Percentiles rank a stretch among this genome's conserved stretches.
phyloP scores from a whole-genome alignment of 805 yeast species.

The Sugiyamaella qingdaonensis region DNA sequence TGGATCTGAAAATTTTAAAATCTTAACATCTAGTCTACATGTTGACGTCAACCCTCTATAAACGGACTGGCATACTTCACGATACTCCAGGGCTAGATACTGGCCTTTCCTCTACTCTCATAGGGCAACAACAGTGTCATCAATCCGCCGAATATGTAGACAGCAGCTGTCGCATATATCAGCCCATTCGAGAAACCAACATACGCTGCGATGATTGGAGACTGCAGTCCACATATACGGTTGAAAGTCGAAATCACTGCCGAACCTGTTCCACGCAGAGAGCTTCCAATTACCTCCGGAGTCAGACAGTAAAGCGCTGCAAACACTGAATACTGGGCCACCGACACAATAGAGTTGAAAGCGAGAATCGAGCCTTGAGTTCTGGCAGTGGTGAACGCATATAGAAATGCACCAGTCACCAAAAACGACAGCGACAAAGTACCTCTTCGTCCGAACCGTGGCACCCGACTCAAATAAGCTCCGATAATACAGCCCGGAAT shows the following conservation, averaged over 20 bases:
- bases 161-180: slow-evolving; percentile 41
- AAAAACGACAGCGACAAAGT: not conserved
- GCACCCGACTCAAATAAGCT: not conserved
- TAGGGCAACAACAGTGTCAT: slow-evolving; percentile 43
- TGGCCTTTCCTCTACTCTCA: slow-evolving; percentile 34
- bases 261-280: slow-evolving; percentile 36
- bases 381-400: slow-evolving; percentile 7
- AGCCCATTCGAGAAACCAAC: slow-evolving; percentile 41
- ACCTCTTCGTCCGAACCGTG: slow-evolving; percentile 6
- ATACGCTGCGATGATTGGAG: slow-evolving; percentile 41
- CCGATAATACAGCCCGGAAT: slow-evolving; percentile 10
- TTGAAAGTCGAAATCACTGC: slow-evolving; percentile 38
- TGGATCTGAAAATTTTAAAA: no score
- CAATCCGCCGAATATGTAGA: slow-evolving; percentile 39
- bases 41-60: no score
- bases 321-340: slow-evolving; percentile 19
- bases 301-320: slow-evolving; percentile 43
- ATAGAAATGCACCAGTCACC: slow-evolving; percentile 9
- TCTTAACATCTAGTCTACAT: no score
- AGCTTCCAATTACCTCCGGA: slow-evolving; percentile 38
- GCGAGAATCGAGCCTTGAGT: slow-evolving; percentile 7
- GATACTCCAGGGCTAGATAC: not conserved
- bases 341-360: slow-evolving; percentile 6
- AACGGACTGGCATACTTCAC: no score
- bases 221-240: slow-evolving; percentile 40